Conservation (phyloP, 495 filamentous ascomycete species). For the Parmelia sp. region DNA sequence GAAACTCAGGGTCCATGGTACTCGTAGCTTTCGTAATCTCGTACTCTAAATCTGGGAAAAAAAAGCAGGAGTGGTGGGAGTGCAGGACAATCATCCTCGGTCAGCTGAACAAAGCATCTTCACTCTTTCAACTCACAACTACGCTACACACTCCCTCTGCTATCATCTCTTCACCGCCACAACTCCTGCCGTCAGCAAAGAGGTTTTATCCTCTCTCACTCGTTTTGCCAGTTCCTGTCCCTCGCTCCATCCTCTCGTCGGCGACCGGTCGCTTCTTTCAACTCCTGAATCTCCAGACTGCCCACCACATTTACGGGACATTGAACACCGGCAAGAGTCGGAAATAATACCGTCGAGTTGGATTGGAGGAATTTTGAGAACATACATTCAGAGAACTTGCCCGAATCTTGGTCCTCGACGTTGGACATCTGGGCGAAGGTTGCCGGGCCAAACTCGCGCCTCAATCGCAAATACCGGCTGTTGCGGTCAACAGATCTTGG, state of each 20-base stretch:
- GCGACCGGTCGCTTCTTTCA: not conserved
- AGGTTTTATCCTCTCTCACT: not conserved
- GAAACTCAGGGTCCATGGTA: not conserved
- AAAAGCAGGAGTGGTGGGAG: not conserved
- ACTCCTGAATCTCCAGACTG: not conserved
- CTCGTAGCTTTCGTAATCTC: not conserved
- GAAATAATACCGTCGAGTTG: not conserved
- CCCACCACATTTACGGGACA: not conserved
- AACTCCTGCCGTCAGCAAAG: not conserved
- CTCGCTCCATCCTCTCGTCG: not conserved
- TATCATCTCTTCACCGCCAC: not conserved
- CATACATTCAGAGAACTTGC: not conserved
- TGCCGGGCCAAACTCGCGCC: not conserved
- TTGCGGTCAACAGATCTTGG: not conserved
- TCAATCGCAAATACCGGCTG: not conserved
- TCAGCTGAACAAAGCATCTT: constrained; percentile 3
- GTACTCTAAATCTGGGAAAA: no score
- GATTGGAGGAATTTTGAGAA: not conserved
- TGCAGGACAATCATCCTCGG: not conserved
- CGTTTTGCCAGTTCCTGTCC: not conserved
- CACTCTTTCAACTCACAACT: not conserved
- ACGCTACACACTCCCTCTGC: not conserved
- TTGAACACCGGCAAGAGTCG: not conserved
- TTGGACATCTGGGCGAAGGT: not conserved
- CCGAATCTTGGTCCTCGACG: not conserved